Conservation (phyloP, 2,329 filamentous ascomycete species). For the Cordyceps tenuipes region DNA sequence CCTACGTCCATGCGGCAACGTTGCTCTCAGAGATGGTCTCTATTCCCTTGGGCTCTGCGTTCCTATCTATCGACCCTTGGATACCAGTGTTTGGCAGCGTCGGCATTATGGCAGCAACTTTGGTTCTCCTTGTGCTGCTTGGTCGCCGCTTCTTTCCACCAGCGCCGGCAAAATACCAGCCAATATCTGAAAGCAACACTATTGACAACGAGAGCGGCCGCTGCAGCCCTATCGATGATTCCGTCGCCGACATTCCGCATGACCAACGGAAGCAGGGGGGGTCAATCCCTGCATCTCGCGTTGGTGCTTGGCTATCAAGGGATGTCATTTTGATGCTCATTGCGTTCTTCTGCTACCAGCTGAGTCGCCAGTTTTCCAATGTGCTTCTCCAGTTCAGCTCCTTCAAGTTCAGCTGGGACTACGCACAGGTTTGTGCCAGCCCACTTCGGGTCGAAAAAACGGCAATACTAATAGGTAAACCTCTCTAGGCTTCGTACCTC, state of each 20-base stretch:
- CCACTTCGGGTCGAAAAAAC: too few species aligned
- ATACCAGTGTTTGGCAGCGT: neutral
- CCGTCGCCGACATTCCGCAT: neutral
- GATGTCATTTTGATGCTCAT: neutral
- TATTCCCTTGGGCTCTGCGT: neutral
- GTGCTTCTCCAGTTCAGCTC: neutral
- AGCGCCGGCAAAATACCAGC: neutral
- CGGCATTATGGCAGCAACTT: neutral
- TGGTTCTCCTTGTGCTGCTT: neutral
- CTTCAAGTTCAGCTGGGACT: neutral
- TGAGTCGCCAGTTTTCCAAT: neutral
- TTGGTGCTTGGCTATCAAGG: neutral
- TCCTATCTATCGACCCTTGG: neutral
- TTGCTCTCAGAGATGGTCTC: neutral
- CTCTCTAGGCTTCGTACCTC: conserved; percentile 14
- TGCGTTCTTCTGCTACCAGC: neutral
- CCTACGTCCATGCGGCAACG: neutral
- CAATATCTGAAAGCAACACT: neutral
- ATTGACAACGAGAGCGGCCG: neutral
- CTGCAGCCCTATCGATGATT: neutral
- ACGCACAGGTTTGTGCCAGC: neutral
- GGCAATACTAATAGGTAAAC: neutral
- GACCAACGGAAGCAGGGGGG: neutral
- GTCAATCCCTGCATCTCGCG: neutral
- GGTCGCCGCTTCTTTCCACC: neutral